These are phyloP conservation scores for Penicillium sp. DNA, from an alignment of 2,329 filamentous ascomycete species.

Conservation along the genomic window DNA sequence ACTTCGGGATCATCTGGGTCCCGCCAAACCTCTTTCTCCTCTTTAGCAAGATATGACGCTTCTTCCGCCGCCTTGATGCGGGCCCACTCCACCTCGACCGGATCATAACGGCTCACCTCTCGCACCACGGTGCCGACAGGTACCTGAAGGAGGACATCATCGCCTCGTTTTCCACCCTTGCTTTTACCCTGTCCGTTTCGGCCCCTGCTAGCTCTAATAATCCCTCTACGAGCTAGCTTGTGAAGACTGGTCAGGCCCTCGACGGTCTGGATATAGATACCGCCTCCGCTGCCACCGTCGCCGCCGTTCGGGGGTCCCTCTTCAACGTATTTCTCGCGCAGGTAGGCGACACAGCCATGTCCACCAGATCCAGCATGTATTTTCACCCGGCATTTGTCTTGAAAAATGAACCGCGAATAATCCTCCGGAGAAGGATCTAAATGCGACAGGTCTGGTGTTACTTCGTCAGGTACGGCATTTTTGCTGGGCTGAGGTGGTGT, in stretches of 20 bases:
- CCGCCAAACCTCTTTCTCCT: constrained; percentile 24
- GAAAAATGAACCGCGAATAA: constrained; percentile 79
- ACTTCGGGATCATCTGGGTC: neutral
- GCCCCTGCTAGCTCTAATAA: constrained; percentile 51
- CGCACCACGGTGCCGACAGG: constrained; percentile 89
- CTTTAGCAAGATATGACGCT: constrained; percentile 55
- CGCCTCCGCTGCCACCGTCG: constrained; percentile 88
- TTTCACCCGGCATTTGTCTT: constrained; percentile 77
- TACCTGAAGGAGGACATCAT: constrained; percentile 84
- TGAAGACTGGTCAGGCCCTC: constrained; percentile 89
- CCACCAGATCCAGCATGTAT: constrained; percentile 80
- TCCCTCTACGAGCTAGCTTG: constrained; percentile 76
- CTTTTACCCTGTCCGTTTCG: constrained; percentile 50
- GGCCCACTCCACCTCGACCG: constrained; percentile 65
- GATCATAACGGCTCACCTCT: constrained; percentile 77
- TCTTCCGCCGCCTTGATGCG: constrained; percentile 28
- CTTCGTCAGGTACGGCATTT: constrained; percentile 15
- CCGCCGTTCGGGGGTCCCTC: constrained; percentile 93
- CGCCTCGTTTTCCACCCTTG: constrained; percentile 70
- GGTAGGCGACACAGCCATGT: constrained; percentile 89
- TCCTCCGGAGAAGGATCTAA: constrained; percentile 82
- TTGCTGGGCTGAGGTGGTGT: constrained; percentile 10
- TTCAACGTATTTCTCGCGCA: constrained; percentile 84
- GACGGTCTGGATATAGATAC: constrained; percentile 90
- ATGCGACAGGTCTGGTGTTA: constrained; percentile 48